Evolutionary conservation across 2,329 filamentous ascomycete genomes (phyloP).

Genomic region (Penicillium thymicola): DNA sequence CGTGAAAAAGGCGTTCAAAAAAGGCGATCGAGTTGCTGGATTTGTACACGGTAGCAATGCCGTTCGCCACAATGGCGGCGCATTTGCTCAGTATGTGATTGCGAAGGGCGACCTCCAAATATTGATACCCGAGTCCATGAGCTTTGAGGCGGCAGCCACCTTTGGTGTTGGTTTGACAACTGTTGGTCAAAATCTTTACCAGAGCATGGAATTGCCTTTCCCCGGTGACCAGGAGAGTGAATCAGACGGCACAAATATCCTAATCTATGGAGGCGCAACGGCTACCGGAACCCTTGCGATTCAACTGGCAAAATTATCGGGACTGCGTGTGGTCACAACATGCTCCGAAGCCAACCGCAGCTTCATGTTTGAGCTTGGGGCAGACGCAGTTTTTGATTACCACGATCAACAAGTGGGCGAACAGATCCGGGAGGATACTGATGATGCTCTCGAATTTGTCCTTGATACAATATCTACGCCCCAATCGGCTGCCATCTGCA

Average conservation of each 20-base stretch:
- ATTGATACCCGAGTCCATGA: slow-evolving; percentile 46
- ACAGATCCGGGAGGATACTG: slow-evolving; percentile 27
- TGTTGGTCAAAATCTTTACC: slow-evolving; percentile 47
- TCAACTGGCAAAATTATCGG: slow-evolving; percentile 39
- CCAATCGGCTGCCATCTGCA: slow-evolving; percentile 19
- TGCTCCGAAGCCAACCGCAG: slow-evolving; percentile 20
- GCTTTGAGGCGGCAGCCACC: slow-evolving; percentile 51
- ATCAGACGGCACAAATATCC: slow-evolving; percentile 7
- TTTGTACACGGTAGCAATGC: slow-evolving; percentile 47
- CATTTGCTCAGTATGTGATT: slow-evolving; percentile 52
- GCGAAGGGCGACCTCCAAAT: slow-evolving; percentile 50
- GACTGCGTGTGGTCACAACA: slow-evolving; percentile 23
- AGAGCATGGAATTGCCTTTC: slow-evolving; percentile 27
- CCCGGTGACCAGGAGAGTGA: slow-evolving; percentile 11
- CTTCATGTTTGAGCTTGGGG: slow-evolving; percentile 26
- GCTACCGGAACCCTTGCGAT: slow-evolving; percentile 39
- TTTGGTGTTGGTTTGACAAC: slow-evolving; percentile 52
- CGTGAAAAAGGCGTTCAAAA: slow-evolving; percentile 39
- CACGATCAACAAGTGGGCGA: slow-evolving; percentile 23
- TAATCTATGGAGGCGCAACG: slow-evolving; percentile 38
- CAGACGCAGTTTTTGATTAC: slow-evolving; percentile 36
- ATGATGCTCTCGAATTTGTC: slow-evolving; percentile 19
- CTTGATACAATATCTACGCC: slow-evolving; percentile 22
- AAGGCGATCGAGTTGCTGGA: slow-evolving; percentile 52
- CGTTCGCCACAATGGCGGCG: slow-evolving; percentile 46